Conservation (phyloP, 2,329 filamentous ascomycete genomes). For the Trichophyton simii region DNA sequence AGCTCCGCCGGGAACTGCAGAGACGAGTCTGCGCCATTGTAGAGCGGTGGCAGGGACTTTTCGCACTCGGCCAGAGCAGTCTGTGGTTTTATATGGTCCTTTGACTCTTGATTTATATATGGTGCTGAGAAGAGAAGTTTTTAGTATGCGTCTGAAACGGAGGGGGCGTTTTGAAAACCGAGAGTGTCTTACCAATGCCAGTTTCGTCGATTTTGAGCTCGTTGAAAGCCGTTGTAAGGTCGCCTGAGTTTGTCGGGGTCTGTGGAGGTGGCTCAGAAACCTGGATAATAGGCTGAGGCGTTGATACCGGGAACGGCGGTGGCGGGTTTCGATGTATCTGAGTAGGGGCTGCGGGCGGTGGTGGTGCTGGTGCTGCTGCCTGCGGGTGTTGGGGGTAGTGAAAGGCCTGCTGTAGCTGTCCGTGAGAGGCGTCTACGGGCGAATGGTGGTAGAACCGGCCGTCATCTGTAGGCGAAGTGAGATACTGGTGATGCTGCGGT, state of each 20-base stretch:
- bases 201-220: conserved; percentile 77
- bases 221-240: conserved; percentile 63
- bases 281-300: not conserved
- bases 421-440: conserved; percentile 10
- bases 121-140: conserved; percentile 30
- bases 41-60: conserved; percentile 54
- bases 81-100: conserved; percentile 39
- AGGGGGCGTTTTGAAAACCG: conserved; percentile 4
- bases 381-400: not conserved
- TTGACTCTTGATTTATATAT: conserved; percentile 60
- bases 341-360: not conserved
- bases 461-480: conserved; percentile 38
- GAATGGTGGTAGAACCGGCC: conserved; percentile 22
- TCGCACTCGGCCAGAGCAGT: conserved; percentile 50
- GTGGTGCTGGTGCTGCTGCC: not conserved
- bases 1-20: conserved; percentile 83
- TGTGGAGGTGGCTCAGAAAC: not conserved
- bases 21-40: conserved; percentile 57
- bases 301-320: not conserved
- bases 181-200: conserved; percentile 56
- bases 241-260: not conserved
- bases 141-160: not conserved
- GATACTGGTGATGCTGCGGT: not conserved
- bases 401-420: not conserved
- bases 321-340: not conserved